Evolutionary conservation across 1,284 basidiomycete species (phyloP), one percentile per base, ranked within the genome.

Genomic region (Heliocybe sulcata): DNA sequence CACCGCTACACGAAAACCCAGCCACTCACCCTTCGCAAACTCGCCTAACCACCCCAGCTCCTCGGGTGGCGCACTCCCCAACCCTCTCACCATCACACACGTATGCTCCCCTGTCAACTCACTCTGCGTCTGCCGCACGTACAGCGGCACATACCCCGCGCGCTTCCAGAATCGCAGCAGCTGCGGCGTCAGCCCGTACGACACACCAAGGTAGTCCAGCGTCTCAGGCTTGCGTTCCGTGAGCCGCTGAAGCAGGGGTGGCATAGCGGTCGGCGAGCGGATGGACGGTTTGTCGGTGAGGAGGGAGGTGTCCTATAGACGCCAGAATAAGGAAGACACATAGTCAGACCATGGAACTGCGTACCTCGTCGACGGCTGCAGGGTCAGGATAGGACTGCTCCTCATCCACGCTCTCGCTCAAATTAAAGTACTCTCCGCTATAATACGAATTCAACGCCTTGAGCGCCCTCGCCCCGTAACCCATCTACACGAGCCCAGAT

Each of bases 81-180:
- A 72, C 0, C 87, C 85, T 8, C 88, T 78, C 0, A 88, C 81
- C 92, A 99, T 98, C 33, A 98, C 87, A 62, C 94, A 95, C 0
- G 93, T 92, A 68, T 98, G 92, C 71, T 99, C 97, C 52, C 97
- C 97, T 0, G 97, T 99, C 31, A 98, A 77, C 61, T 97, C 94
- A 68, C 94, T 98, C 60, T 88, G 80, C 22, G 93, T 95, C 70
- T 99, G 97, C 42, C 95, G 87, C 23, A 98, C 73, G 67, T 98
- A 99, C 19, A 99, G 76, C 0, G 97, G 97, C 0, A 90, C 80
- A 68, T 90, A 99, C 14, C 93, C 93, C 1, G 87, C 85, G 35
- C 91, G 83, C 72, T 98, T 98, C 97, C 97, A 99, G 75, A 99
- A 99, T 57, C 87, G 87, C 54, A 99, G 80, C 1, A 99, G 77